Evolutionary conservation across 495 filamentous ascomycete genomes (phyloP), one percentile per base, ranked within the genome.

Genomic region (Clavariopsis aquatica): DNA sequence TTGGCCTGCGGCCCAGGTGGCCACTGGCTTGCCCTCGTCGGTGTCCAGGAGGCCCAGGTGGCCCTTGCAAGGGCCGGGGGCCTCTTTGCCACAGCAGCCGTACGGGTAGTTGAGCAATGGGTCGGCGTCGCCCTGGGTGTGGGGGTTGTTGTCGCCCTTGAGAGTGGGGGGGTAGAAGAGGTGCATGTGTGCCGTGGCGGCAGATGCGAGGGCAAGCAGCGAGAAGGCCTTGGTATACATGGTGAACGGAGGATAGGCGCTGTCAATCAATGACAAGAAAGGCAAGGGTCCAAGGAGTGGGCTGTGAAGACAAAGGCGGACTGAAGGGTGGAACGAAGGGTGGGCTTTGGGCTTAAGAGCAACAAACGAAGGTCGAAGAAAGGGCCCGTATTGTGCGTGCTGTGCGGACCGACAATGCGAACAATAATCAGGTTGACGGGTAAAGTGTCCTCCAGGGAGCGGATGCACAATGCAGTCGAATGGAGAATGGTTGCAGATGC

Each of bases 21-120:
- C 73, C 28, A 72, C 71, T 19, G 74, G 58, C 12, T 54, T 62
- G 17, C 74, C 75, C 64, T 69, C 65, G 0, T 68, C 69, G 0
- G 68, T 73, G 53, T 70, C 74, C 4, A 77, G 55, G n/a, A 75
- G 70, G 19, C 64, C 61, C 12, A 75, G 64, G 52, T 77, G 72
- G 27, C 75, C 75, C 24, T 65, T 69, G 65, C 75, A 77, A 15
- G 65, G 64, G 15, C 38, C 56, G 1, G 57, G 55, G 1, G n/a
- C 38, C n/a, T 53, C 46, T 49, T 36, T 31, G 4, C 72, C 75
- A 57, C 75, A 77, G 69, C 75, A 77, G 43, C 74, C 66, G 56
- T 71, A 76, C 13, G 74, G 74, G 52, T 66, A 75, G 51, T 72
- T 61, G 17, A 76, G 71, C 23, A 67, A 68, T 0, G 65, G 68